phyloP scores from a whole-genome alignment of 2,329 filamentous ascomycete species.

The Boeremia exigua region DNA sequence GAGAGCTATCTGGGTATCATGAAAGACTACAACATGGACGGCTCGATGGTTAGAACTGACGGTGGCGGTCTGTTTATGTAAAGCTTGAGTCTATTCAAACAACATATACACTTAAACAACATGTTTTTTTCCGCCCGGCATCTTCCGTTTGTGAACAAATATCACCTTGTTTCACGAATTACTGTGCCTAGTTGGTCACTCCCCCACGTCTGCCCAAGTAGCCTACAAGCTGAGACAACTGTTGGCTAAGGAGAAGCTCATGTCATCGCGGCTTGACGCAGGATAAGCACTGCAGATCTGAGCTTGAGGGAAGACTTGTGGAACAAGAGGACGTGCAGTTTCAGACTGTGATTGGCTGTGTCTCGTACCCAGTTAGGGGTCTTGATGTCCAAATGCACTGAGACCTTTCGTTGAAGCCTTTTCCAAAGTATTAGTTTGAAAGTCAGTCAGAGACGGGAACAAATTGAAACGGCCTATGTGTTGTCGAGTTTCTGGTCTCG shows the following conservation, averaged over 20 bases:
- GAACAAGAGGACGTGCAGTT: background rate
- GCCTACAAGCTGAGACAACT: background rate
- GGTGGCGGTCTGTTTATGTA: slow-evolving; percentile 42
- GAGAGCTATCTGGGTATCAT: slow-evolving; percentile 58
- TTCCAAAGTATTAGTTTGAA: background rate
- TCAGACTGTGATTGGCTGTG: background rate
- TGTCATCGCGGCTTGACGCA: slow-evolving; percentile 9
- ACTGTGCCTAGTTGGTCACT: slow-evolving; percentile 1
- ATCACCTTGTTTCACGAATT: background rate
- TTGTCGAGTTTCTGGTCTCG: no score
- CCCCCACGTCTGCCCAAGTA: background rate
- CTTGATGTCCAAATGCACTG: no score
- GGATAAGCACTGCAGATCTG: slow-evolving; percentile 13
- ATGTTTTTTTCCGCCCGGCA: background rate
- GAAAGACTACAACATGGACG: slow-evolving; percentile 56
- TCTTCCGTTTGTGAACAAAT: background rate
- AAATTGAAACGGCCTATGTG: no score
- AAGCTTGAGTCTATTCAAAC: background rate
- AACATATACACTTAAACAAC: background rate
- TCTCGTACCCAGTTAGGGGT: no score
- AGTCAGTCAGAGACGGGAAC: background rate
- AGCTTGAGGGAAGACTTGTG: slow-evolving; percentile 1
- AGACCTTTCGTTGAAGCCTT: no score
- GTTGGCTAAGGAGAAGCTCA: slow-evolving; percentile 4
- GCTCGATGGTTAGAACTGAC: slow-evolving; percentile 53